These are phyloP conservation scores for Capronia coronata DNA, from an alignment of 2,329 filamentous ascomycete species.

Conservation along the genomic window DNA sequence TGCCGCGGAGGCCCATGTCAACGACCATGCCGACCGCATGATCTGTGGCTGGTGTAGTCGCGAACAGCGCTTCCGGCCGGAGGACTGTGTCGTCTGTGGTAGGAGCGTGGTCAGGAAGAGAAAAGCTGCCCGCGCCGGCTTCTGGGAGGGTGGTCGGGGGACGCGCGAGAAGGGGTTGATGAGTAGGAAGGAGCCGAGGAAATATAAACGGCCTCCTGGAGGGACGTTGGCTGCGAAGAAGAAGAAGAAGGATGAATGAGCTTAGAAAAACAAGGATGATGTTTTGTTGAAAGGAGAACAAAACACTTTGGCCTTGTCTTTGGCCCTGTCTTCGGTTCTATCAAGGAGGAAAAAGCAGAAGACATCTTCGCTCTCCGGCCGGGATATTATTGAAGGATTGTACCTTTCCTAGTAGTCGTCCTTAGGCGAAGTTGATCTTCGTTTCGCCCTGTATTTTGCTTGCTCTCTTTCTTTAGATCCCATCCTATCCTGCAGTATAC, in stretches of 20 bases:
- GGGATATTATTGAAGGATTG: no score
- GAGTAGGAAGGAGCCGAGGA: constrained; percentile 53
- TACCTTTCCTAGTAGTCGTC: no score
- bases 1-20: constrained; percentile 59
- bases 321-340: no score
- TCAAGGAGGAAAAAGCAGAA: no score
- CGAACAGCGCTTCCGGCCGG: constrained; percentile 71
- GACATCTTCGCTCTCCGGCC: no score
- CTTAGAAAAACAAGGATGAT: no score
- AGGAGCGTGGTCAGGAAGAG: constrained; percentile 62
- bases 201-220: constrained; percentile 19
- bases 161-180: constrained; percentile 66
- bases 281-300: no score
- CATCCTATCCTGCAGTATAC: no score
- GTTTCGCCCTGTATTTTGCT: no score
- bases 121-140: constrained; percentile 45
- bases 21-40: constrained; percentile 80
- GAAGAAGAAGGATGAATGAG: background rate
- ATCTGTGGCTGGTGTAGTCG: constrained; percentile 71
- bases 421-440: no score
- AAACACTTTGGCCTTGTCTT: no score
- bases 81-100: constrained; percentile 69
- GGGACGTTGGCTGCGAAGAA: background rate
- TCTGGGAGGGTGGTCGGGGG: constrained; percentile 82
- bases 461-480: no score